Evolutionary conservation across 306 rosid genomes (phyloP).

Genomic region (Spatholobus suberectus): DNA sequence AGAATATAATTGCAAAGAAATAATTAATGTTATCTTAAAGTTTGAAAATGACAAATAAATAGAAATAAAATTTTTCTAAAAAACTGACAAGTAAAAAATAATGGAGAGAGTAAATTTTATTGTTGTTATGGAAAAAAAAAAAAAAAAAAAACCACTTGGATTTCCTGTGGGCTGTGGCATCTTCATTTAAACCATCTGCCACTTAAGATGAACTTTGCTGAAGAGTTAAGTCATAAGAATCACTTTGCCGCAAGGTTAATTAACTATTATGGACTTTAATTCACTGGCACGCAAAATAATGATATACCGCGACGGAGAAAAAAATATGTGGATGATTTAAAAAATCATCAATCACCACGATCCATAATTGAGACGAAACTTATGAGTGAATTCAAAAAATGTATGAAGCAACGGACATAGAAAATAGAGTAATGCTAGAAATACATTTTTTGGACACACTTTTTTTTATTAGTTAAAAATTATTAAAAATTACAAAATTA

Average conservation of each 20-base stretch:
- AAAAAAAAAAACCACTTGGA: neutral
- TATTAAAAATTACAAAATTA: too few species aligned
- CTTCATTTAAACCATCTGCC: neutral
- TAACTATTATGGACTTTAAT: neutral
- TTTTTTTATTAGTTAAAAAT: too few species aligned
- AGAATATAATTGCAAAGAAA: too few species aligned
- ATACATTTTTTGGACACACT: too few species aligned
- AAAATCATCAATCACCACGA: neutral
- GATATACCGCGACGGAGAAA: neutral
- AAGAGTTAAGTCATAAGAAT: conserved; percentile 17
- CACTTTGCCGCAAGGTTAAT: neutral
- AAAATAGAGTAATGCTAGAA: too few species aligned
- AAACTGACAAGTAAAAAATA: too few species aligned
- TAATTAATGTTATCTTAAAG: too few species aligned
- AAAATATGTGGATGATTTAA: neutral
- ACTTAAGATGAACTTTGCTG: conserved; percentile 21
- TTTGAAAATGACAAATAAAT: too few species aligned
- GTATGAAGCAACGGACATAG: neutral
- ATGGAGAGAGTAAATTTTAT: too few species aligned
- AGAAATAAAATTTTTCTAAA: too few species aligned
- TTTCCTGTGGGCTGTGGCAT: neutral
- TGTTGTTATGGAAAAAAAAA: neutral
- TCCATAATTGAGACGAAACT: neutral
- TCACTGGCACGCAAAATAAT: conserved; percentile 20
- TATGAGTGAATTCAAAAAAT: too few species aligned